Conservation (phyloP, 768 basidiomycete genomes). For the Trametes cingulata region DNA sequence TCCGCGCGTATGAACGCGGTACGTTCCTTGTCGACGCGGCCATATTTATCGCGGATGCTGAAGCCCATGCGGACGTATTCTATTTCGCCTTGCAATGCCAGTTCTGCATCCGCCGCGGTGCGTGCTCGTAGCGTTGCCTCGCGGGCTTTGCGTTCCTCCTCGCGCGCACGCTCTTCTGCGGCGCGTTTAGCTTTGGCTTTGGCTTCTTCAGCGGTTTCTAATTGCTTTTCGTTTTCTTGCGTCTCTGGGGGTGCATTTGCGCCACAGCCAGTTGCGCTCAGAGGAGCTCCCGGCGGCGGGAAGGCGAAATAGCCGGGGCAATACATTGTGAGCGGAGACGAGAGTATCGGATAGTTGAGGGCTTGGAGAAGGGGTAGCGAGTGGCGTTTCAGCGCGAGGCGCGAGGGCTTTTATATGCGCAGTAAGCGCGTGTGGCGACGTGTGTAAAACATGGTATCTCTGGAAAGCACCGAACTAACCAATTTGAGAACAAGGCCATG, state of each 20-base stretch:
- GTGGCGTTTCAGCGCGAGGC: too few relatives aligned
- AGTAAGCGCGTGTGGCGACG: too few relatives aligned
- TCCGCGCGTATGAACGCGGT: constrained; percentile 52
- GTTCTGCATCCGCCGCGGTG: constrained; percentile 37
- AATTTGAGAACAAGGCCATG: too few relatives aligned
- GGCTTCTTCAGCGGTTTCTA: background rate
- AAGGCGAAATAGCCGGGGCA: constrained; percentile 15
- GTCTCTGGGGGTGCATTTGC: background rate
- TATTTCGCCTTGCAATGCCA: constrained; percentile 50
- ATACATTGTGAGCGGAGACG: background rate
- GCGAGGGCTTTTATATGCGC: too few relatives aligned
- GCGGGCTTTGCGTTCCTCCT: background rate
- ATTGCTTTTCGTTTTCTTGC: too few relatives aligned
- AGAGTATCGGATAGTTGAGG: background rate
- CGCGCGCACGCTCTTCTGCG: background rate
- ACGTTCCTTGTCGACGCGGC: constrained; percentile 50
- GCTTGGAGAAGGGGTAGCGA: too few relatives aligned
- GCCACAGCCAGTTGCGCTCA: background rate
- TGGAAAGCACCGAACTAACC: too few relatives aligned
- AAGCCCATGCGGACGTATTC: constrained; percentile 64
- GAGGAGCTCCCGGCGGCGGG: background rate
- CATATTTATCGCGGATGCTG: constrained; percentile 49
- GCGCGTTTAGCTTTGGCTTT: background rate
- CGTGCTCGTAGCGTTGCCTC: constrained; percentile 20
- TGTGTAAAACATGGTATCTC: too few relatives aligned